These are phyloP conservation scores for Trichophyton schoenleinii DNA, from an alignment of 2,329 filamentous ascomycete genomes.

Conservation along the genomic window DNA sequence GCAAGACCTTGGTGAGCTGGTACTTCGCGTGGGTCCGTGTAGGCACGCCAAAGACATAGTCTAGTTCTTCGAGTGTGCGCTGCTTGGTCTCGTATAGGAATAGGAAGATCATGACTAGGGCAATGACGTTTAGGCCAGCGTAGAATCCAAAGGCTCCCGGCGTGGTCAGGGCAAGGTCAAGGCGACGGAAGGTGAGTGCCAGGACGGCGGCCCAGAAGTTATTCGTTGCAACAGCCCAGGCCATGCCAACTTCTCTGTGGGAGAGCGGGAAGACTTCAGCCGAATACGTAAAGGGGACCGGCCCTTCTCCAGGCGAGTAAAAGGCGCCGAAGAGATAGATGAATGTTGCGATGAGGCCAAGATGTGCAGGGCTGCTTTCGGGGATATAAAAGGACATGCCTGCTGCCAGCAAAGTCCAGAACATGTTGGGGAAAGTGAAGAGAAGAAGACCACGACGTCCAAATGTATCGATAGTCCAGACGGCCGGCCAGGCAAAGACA, in stretches of 20 bases:
- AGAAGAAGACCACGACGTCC: slow-evolving; percentile 50
- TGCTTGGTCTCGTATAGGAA: slow-evolving; percentile 47
- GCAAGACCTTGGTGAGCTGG: slow-evolving; percentile 44
- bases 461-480: slow-evolving; percentile 56
- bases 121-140: slow-evolving; percentile 45
- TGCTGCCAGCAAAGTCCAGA: slow-evolving; percentile 52
- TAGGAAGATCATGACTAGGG: slow-evolving; percentile 52
- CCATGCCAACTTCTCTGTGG: slow-evolving; percentile 41
- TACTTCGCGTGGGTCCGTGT: slow-evolving; percentile 47
- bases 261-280: slow-evolving; percentile 45
- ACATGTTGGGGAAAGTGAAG: slow-evolving; percentile 57
- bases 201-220: slow-evolving; percentile 34
- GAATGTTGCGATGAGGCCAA: slow-evolving; percentile 47
- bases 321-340: slow-evolving; percentile 54
- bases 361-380: slow-evolving; percentile 29
- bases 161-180: slow-evolving; percentile 37
- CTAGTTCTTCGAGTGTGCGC: slow-evolving; percentile 45
- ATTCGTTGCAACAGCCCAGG: slow-evolving; percentile 33
- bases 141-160: slow-evolving; percentile 52
- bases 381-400: slow-evolving; percentile 47
- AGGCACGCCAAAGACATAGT: slow-evolving; percentile 48
- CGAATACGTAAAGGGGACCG: slow-evolving; percentile 40
- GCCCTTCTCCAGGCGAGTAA: slow-evolving; percentile 53
- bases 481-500: slow-evolving; percentile 50
- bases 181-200: slow-evolving; percentile 33